Evolutionary conservation across 495 filamentous ascomycete species (phyloP).

Genomic region (Elasticomyces elasticus): DNA sequence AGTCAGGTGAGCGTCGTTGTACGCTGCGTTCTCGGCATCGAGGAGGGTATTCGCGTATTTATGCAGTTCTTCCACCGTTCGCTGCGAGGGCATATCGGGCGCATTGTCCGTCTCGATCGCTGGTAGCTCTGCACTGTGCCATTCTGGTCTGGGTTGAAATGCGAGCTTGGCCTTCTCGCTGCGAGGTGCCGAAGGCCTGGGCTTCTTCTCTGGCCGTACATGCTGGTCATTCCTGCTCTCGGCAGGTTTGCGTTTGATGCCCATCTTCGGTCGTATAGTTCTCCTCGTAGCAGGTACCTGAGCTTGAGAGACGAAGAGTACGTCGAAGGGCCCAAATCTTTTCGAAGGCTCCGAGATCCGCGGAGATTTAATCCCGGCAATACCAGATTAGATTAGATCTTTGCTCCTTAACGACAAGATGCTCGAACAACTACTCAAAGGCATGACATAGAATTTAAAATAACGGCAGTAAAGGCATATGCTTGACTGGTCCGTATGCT

Average conservation of each 20-base stretch:
- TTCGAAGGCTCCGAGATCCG: too few species aligned
- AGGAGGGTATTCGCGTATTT: constrained; percentile 63
- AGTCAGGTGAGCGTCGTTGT: constrained; percentile 42
- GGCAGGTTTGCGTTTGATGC: constrained; percentile 10
- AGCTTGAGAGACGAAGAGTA: too few species aligned
- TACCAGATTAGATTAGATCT: too few species aligned
- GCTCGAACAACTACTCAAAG: too few species aligned
- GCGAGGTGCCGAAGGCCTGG: not conserved
- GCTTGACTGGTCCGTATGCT: constrained; percentile 8
- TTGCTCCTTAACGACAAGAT: not conserved
- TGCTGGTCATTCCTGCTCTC: not conserved
- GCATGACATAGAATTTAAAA: too few species aligned
- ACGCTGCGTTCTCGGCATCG: constrained; percentile 59
- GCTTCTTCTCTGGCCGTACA: constrained; percentile 9
- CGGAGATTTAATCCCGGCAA: too few species aligned
- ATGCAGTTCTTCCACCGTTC: constrained; percentile 62
- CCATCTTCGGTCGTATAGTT: constrained; percentile 4
- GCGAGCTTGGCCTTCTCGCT: constrained; percentile 21
- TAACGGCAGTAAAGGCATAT: too few species aligned
- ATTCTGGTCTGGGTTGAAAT: constrained; percentile 71
- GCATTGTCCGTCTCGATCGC: constrained; percentile 29
- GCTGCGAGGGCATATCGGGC: constrained; percentile 40
- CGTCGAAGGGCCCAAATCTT: too few species aligned
- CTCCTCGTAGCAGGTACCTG: not conserved
- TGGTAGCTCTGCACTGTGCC: constrained; percentile 63